Percentiles rank a stretch among this genome's conserved stretches.
Evolutionary conservation across 2,329 filamentous ascomycete genomes (phyloP).

Genomic region (Diaporthe citriasiana): DNA sequence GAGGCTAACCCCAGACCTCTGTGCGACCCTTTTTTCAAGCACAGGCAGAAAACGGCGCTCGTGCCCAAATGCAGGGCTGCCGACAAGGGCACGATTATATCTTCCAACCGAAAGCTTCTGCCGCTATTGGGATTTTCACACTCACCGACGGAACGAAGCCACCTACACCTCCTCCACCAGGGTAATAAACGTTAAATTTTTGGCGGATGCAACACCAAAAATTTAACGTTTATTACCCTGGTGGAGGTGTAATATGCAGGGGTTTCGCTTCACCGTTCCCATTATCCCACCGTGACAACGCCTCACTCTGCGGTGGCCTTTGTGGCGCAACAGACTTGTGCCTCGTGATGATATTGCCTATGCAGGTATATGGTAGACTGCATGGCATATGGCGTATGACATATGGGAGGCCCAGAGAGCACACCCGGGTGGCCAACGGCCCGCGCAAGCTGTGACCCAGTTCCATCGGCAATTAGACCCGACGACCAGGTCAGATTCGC

Average conservation of each 20-base stretch:
- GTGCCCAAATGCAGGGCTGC: slow-evolving; percentile 12
- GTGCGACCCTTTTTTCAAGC: not conserved
- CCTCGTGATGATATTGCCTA: slow-evolving; percentile 7
- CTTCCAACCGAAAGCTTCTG: slow-evolving; percentile 25
- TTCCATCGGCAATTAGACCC: slow-evolving; percentile 17
- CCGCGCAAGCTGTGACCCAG: slow-evolving; percentile 18
- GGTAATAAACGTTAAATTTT: too few relatives aligned
- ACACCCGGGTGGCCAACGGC: not conserved
- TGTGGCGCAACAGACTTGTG: slow-evolving; percentile 12
- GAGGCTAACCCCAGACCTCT: slow-evolving; percentile 2
- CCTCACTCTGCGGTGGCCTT: not conserved
- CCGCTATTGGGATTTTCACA: slow-evolving; percentile 27
- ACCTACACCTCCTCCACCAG: too few relatives aligned
- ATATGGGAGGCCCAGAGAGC: slow-evolving; percentile 11
- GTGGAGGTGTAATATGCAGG: too few relatives aligned
- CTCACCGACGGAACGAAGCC: slow-evolving; percentile 22
- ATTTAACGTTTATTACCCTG: too few relatives aligned
- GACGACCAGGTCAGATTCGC: slow-evolving; percentile 14
- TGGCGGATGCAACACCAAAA: too few relatives aligned
- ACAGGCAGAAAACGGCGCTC: not conserved
- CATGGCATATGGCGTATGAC: not conserved
- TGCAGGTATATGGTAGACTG: not conserved
- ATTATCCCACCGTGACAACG: slow-evolving; percentile 25
- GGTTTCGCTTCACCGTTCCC: not conserved
- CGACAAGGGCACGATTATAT: not conserved